A percentile compares a stretch with the other conserved stretches of the same genome.
Evolutionary conservation across 31 red algal genomes (phyloP).

Genomic region (Endocladia muricata): DNA sequence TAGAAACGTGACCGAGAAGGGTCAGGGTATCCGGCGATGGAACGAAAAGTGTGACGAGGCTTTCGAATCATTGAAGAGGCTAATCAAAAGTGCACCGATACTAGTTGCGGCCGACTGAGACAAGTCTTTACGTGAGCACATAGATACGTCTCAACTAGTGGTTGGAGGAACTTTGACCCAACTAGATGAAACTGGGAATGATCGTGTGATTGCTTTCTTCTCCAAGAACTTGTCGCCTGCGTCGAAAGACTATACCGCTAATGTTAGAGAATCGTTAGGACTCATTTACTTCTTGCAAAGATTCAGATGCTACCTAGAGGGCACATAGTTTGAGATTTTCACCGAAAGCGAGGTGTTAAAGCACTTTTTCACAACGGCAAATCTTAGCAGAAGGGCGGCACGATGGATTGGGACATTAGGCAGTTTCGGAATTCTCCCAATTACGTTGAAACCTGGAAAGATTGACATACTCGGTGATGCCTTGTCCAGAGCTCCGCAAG

Average conservation of each 20-base stretch:
- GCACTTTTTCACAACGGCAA: background rate
- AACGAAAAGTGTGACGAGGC: background rate
- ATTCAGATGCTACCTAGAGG: background rate
- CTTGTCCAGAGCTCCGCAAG: background rate
- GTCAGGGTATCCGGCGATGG: background rate
- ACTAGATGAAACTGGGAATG: background rate
- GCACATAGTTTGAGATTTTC: slow-evolving; percentile 2
- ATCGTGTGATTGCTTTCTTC: background rate
- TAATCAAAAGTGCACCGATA: background rate
- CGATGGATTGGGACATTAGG: background rate
- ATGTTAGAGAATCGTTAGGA: background rate
- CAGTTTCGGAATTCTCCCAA: background rate
- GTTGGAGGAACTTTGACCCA: slow-evolving; percentile 4
- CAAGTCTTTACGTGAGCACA: background rate
- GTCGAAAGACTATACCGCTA: background rate
- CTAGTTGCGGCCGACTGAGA: background rate
- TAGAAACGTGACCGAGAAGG: slow-evolving; percentile 10
- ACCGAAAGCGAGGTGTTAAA: slow-evolving; percentile 14
- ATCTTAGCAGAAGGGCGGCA: background rate
- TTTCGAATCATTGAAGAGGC: background rate
- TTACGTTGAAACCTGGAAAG: background rate
- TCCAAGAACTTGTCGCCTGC: background rate
- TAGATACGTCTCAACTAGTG: slow-evolving; percentile 5
- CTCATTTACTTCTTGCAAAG: background rate
- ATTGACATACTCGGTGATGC: background rate